Percentiles rank a stretch among this genome's conserved stretches.
Conservation (phyloP, 257 asterid species). For the Parsonsia alboflavescens region DNA sequence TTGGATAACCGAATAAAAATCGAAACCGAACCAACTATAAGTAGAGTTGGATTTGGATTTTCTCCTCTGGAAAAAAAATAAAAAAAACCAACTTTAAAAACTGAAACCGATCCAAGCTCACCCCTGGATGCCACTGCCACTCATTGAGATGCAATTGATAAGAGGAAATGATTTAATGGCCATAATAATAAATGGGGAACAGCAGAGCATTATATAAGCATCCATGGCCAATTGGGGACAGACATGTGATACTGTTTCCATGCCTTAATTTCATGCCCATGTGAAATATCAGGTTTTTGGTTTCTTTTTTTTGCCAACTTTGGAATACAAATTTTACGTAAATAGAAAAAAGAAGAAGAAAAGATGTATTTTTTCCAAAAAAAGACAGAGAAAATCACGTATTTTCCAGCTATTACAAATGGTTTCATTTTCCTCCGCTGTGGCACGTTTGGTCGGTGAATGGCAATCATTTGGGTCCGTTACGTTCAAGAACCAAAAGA, state of each 20-base stretch:
- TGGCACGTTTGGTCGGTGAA: conserved; percentile 4
- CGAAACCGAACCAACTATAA: too few relatives aligned
- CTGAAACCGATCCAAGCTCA: too few relatives aligned
- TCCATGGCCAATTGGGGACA: not conserved
- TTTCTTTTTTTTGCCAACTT: not conserved
- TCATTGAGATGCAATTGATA: not conserved
- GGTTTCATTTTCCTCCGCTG: not conserved
- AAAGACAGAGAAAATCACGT: too few relatives aligned
- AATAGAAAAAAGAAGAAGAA: too few relatives aligned
- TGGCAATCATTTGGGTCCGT: not conserved
- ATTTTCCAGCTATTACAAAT: not conserved
- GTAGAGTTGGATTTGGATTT: too few relatives aligned
- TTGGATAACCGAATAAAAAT: too few relatives aligned
- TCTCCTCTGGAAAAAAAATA: too few relatives aligned
- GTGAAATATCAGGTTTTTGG: not conserved
- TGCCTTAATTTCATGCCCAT: conserved; percentile 18
- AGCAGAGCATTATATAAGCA: too few relatives aligned
- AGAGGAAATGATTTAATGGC: not conserved
- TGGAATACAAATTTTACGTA: too few relatives aligned
- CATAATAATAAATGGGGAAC: conserved; percentile 6
- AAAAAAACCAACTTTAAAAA: too few relatives aligned
- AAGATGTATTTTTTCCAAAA: too few relatives aligned
- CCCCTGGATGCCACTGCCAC: too few relatives aligned
- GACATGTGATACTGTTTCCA: conserved; percentile 19
- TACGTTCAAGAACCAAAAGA: not conserved